Conservation (phyloP, 169 alveolate genomes). For the Babesia sp. region DNA sequence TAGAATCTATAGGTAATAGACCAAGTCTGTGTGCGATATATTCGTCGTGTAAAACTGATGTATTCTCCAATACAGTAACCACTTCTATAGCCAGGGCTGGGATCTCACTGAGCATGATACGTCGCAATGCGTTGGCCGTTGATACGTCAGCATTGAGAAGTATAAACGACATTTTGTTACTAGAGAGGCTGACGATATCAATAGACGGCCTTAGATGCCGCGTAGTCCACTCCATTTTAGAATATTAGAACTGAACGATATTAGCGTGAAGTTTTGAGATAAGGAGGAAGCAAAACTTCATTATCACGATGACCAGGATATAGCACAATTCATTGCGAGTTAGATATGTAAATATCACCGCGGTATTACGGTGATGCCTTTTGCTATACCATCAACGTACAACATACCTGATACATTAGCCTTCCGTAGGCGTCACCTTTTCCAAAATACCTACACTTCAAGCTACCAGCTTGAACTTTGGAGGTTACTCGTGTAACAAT, state of each 20-base stretch:
- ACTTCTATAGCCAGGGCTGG: slow-evolving; percentile 95
- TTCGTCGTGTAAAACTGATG: slow-evolving; percentile 95
- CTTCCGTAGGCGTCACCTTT: background rate
- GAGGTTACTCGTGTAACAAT: no score
- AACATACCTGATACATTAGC: background rate
- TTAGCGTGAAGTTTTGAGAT: no score
- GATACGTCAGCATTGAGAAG: slow-evolving; percentile 88
- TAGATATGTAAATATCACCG: no score
- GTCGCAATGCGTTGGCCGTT: slow-evolving; percentile 92
- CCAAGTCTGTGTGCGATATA: slow-evolving; percentile 94
- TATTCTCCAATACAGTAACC: slow-evolving; percentile 91
- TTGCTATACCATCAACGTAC: no score
- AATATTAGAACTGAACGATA: no score
- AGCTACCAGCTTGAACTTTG: no score
- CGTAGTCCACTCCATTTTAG: slow-evolving; percentile 73
- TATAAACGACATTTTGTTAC: slow-evolving; percentile 78
- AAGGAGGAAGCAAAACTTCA: no score
- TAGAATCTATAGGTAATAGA: slow-evolving; percentile 89
- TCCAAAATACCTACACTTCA: no score
- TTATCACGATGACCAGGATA: no score
- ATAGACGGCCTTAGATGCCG: slow-evolving; percentile 73
- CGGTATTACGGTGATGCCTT: no score
- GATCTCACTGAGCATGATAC: slow-evolving; percentile 93
- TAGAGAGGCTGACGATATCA: slow-evolving; percentile 76
- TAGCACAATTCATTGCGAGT: no score